Evolutionary conservation across 768 basidiomycete genomes (phyloP).

Genomic region (Albatrellus ellisii): DNA sequence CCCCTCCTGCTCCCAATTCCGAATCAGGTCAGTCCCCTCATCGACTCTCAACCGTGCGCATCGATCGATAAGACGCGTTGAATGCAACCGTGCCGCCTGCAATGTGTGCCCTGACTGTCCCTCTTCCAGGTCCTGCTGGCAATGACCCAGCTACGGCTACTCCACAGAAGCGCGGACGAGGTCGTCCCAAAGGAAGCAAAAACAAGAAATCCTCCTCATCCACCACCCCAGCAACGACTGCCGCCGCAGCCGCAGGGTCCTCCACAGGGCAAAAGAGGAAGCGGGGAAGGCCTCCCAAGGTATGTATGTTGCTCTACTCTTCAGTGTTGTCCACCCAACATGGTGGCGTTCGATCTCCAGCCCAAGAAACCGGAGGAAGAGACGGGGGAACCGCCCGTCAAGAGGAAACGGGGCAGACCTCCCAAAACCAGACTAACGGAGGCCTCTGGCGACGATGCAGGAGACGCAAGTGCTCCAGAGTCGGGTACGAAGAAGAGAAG

Average conservation of each 20-base stretch:
- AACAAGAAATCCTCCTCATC: slow-evolving; percentile 38
- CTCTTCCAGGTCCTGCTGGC: slow-evolving; percentile 24
- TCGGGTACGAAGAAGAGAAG: slow-evolving; percentile 52
- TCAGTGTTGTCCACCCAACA: slow-evolving; percentile 2
- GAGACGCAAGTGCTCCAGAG: slow-evolving; percentile 30
- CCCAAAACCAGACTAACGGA: slow-evolving; percentile 46
- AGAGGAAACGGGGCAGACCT: slow-evolving; percentile 65
- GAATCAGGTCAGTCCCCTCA: slow-evolving; percentile 18
- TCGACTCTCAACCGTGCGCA: not conserved
- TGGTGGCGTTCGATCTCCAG: slow-evolving; percentile 6
- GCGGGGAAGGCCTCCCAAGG: slow-evolving; percentile 40
- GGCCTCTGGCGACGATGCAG: slow-evolving; percentile 24
- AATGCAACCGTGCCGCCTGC: slow-evolving; percentile 7
- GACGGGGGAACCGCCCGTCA: slow-evolving; percentile 27
- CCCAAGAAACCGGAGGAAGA: slow-evolving; percentile 32
- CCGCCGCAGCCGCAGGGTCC: slow-evolving; percentile 15
- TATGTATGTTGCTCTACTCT: slow-evolving; percentile 15
- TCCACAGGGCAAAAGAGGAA: slow-evolving; percentile 28
- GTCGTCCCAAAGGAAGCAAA: slow-evolving; percentile 85
- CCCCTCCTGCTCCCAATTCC: slow-evolving; percentile 24
- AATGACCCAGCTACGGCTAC: slow-evolving; percentile 20
- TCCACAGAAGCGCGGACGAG: slow-evolving; percentile 65
- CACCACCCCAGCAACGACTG: slow-evolving; percentile 18
- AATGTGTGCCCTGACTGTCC: slow-evolving; percentile 20
- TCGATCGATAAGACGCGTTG: slow-evolving; percentile 15